phyloP scores from a whole-genome alignment of 2,329 filamentous ascomycete species.

The Ophiostoma sp. region DNA sequence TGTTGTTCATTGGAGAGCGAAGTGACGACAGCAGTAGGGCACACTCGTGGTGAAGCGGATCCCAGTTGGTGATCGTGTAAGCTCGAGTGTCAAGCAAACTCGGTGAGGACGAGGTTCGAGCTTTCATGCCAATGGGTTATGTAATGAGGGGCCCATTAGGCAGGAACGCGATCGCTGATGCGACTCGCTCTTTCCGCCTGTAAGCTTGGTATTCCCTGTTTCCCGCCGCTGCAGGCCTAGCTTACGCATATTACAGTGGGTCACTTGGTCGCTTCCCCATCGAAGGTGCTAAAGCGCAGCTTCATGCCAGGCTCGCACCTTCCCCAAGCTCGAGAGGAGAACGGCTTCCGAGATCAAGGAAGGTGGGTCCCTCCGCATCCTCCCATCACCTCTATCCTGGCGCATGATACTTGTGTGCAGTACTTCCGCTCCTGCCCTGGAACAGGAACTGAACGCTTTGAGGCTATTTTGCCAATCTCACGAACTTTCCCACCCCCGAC shows the following conservation, averaged over 20 bases:
- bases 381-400: conserved; percentile 3
- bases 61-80: background rate
- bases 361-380: conserved; percentile 9
- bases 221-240: background rate
- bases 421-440: background rate
- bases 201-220: background rate
- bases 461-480: background rate
- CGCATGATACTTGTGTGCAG: conserved; percentile 3
- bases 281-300: background rate
- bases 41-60: background rate
- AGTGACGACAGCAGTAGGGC: background rate
- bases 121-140: background rate
- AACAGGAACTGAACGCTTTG: background rate
- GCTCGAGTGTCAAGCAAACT: background rate
- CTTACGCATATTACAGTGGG: no score
- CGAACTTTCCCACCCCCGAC: background rate
- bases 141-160: conserved; percentile 1
- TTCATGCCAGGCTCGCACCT: conserved; percentile 1
- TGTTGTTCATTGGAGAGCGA: conserved; percentile 17
- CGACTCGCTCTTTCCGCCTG: background rate
- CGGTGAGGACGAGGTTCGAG: background rate
- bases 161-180: background rate
- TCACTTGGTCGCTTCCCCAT: no score
- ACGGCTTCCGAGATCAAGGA: background rate
- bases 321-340: conserved; percentile 9